These are phyloP conservation scores for Cladosporium sp. DNA, from an alignment of 2,329 filamentous ascomycete genomes.

Conservation along the genomic window DNA sequence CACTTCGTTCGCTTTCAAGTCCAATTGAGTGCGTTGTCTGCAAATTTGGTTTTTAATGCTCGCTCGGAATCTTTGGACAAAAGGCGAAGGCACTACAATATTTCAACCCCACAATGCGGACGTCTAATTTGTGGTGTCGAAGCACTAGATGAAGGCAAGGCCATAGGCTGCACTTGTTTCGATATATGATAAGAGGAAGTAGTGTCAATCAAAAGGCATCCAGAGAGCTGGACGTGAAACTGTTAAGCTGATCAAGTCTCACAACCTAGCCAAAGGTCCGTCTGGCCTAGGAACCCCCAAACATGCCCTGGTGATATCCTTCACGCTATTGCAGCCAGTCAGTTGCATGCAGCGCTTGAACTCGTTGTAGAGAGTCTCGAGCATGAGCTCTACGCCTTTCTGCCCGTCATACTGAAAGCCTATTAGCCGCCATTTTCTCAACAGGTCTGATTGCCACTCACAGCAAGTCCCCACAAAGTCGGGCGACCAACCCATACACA, in stretches of 20 bases:
- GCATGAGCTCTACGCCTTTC: conserved; percentile 34
- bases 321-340: conserved; percentile 29
- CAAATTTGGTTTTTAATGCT: too few relatives aligned
- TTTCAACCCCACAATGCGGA: too few relatives aligned
- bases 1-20: too few relatives aligned
- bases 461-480: conserved; percentile 45
- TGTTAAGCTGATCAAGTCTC: not conserved
- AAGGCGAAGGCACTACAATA: too few relatives aligned
- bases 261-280: conserved; percentile 31
- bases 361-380: conserved; percentile 33
- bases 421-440: conserved; percentile 7
- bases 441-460: conserved; percentile 19
- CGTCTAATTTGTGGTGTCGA: too few relatives aligned
- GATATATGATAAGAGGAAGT: too few relatives aligned
- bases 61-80: too few relatives aligned
- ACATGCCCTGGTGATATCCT: conserved; percentile 30
- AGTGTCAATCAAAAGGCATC: too few relatives aligned
- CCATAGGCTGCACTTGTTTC: too few relatives aligned
- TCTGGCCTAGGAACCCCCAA: conserved; percentile 26
- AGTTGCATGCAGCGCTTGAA: conserved; percentile 34
- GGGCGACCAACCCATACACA: conserved; percentile 45
- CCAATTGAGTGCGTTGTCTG: too few relatives aligned
- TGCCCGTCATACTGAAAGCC: conserved; percentile 30
- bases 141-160: too few relatives aligned
- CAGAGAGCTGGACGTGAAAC: too few relatives aligned